Percentiles rank a stretch among this genome's conserved stretches.
Evolutionary conservation across 805 yeast species (phyloP).

Genomic region (Schizosaccharomyces cryophilus): DNA sequence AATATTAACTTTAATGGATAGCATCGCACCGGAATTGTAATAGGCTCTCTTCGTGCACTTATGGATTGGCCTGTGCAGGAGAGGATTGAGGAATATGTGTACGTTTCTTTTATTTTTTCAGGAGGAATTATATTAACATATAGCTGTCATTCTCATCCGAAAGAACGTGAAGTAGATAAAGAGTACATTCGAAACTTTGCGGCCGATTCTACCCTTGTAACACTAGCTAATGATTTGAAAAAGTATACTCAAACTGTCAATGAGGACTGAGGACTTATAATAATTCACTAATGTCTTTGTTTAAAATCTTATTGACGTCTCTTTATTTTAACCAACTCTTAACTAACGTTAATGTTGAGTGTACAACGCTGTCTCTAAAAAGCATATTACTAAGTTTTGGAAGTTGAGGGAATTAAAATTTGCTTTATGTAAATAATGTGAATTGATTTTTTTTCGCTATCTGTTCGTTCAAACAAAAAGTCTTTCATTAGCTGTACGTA

Average conservation of each 20-base stretch:
- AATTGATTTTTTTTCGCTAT: too few relatives aligned
- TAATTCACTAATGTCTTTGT: not conserved
- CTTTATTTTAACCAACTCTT: too few relatives aligned
- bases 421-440: too few relatives aligned
- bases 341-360: too few relatives aligned
- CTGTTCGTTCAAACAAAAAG: too few relatives aligned
- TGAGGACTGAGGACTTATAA: not conserved
- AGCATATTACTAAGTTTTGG: too few relatives aligned
- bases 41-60: slow-evolving; percentile 70
- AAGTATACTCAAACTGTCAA: not conserved
- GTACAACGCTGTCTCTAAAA: too few relatives aligned
- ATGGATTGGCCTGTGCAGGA: slow-evolving; percentile 85
- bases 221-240: not conserved
- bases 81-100: slow-evolving; percentile 8
- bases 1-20: slow-evolving; percentile 11
- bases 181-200: not conserved
- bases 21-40: slow-evolving; percentile 88
- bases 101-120: not conserved
- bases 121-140: slow-evolving; percentile 65
- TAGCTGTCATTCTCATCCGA: slow-evolving; percentile 81
- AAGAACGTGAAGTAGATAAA: slow-evolving; percentile 68
- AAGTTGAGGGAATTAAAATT: too few relatives aligned
- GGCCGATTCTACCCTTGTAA: not conserved
- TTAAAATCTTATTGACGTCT: too few relatives aligned
- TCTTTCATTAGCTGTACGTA: too few relatives aligned